Base-by-base conservation (phyloP, 83 land plant genomes). In the Picea abies region DNA sequence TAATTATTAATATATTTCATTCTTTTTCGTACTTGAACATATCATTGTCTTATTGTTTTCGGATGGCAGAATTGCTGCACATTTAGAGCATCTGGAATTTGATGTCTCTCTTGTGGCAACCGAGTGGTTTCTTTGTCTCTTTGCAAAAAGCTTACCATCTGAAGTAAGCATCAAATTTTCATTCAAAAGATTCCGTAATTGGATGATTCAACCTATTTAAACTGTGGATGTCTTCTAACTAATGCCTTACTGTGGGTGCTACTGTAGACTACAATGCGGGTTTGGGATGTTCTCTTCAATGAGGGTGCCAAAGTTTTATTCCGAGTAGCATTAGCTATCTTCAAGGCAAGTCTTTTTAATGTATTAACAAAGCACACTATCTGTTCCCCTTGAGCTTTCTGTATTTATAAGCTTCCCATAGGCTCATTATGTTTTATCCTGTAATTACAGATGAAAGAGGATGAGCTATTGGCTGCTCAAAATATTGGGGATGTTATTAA, bases 81-180 rank as follows among this genome's bases (percentile, higher is more conserved):
- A 95, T 88, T 87, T 97, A 83, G 98, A 95, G 80, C 87, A 89
- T 69, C 81, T 97, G 87, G 97, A 87, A 75, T 97, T 97, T 85
- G 99, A 97, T 91, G 95, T 92, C 56, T 92, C 99, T 61, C 93
- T 97, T 81, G 96, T 97, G 23, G 90, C 95, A 77, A 95, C 99
- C 60, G 98, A 97, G 82, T 97, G 99, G 99, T 97, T 97, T 75
- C 81, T 97, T 5, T 97, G 99, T 82, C 92, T 97, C 60, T 97
- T 97, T 81, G 92, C 99, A 16, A 97, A 97, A 83, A 95, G 99
- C 87, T 87, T 97, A 71, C 99, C 99, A 41, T 95, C 99, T 35
- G 99, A 97, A 95, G 98, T 95, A 41, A 76, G 86, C 25, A n/a
- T 64, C n/a, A 62, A 19, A 44, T 44, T 73, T 73, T 73, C 77